Evolutionary conservation across 2,329 filamentous ascomycete genomes (phyloP), one percentile per base, ranked within the genome.

Genomic region (Penicillium concentricum): DNA sequence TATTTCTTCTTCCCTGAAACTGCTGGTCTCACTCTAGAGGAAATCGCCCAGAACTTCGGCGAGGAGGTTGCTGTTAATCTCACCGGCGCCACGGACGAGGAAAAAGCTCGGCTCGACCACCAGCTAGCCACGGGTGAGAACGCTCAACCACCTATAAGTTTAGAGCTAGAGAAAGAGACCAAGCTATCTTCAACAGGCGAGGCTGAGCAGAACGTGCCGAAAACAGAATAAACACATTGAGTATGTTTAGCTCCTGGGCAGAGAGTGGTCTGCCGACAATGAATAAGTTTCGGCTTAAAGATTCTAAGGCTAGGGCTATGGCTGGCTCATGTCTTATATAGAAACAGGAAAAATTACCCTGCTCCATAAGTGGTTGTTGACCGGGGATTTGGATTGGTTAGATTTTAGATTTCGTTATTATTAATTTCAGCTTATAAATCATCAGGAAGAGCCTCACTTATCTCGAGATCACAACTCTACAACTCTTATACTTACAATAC

Each of bases 1-100:
- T 79, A 79, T 63, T 75, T 78, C 61, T 79, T 73, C 66, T 78
- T 69, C 62, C 76, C 76, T 1, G 76, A 78, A 58, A 78, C 76
- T 4, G 75, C 75, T 3, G 68, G 69, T 13, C 64, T 79, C 39
- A 76, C 76, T 0, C 65, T 81, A 10, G 79, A 81, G 56, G 78
- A 81, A 58, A 76, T 81, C 24, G 74, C 71, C 15, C 66, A 73
- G 52, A 75, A 75, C 49, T 81, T 82, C 52, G 81, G 80, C 7
- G 80, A 83, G 48, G 79, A 82, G 24, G 78, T 82, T 7, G 78
- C 78, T 0, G 75, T 81, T 4, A 70, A 78, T 43, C 64, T 80
- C 7, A 78, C 74, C 4, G 75, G 79, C 60, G 73, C 75, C 0
- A 75, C 74, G 0, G 78, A 78, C 15, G 73, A 75, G 39, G 71